Percentiles rank a stretch among this genome's conserved stretches.
Evolutionary conservation across 441 rosid species (phyloP).

Genomic region (Bruguiera hainesii): DNA sequence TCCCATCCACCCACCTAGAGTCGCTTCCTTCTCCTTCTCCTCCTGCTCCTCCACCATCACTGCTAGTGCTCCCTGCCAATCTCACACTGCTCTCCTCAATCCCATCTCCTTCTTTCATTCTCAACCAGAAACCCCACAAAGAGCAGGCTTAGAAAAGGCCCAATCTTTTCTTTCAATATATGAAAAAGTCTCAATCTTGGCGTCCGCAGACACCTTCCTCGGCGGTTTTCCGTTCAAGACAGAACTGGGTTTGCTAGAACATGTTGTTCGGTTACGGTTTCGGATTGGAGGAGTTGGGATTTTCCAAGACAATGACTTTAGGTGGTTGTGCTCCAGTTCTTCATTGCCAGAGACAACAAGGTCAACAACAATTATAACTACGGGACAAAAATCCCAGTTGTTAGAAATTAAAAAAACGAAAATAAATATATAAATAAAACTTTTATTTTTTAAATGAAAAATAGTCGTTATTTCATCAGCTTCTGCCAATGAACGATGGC

Average conservation of each 20-base stretch:
- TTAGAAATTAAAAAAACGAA: neutral
- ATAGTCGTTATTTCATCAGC: neutral
- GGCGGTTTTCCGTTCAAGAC: too few relatives aligned
- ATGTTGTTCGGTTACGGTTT: neutral
- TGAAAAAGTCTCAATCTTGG: neutral
- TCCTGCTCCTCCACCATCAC: constrained; percentile 13
- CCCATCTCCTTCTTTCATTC: constrained; percentile 56
- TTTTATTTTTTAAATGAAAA: too few relatives aligned
- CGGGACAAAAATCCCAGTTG: neutral
- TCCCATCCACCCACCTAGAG: constrained; percentile 89
- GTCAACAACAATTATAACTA: constrained; percentile 1
- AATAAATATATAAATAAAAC: too few relatives aligned
- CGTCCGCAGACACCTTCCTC: constrained; percentile 2
- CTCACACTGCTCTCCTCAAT: constrained; percentile 66
- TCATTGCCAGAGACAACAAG: neutral
- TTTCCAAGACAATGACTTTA: neutral
- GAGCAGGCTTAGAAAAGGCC: constrained; percentile 5
- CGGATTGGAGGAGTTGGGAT: neutral
- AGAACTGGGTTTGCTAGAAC: neutral
- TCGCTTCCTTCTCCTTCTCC: constrained; percentile 42
- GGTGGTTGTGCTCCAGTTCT: neutral
- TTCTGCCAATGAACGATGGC: neutral
- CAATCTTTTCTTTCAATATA: too few relatives aligned
- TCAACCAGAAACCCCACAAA: constrained; percentile 12
- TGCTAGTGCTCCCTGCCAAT: constrained; percentile 30